Conservation (phyloP, 2,329 filamentous ascomycete species). For the Dothistroma septosporum region DNA sequence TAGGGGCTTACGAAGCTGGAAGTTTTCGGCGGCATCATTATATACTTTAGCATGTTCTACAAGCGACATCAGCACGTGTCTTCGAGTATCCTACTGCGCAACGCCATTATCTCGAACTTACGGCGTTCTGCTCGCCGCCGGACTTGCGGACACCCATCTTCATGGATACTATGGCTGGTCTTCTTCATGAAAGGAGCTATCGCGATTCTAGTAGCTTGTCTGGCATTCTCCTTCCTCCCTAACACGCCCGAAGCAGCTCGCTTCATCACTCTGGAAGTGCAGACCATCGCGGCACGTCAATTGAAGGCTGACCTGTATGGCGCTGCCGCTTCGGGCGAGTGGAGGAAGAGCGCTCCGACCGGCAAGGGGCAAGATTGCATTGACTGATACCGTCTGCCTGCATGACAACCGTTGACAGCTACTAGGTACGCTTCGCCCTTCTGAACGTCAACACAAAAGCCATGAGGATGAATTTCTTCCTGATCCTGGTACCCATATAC, state of each 20-base stretch:
- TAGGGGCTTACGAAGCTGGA: conserved; percentile 43
- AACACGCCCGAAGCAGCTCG: conserved; percentile 49
- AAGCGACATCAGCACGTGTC: conserved; percentile 39
- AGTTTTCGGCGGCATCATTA: conserved; percentile 40
- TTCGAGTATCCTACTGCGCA: conserved; percentile 36
- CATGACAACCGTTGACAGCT: conserved; percentile 14
- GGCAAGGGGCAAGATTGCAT: conserved; percentile 30
- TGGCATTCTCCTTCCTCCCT: conserved; percentile 54
- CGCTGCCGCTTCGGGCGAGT: conserved; percentile 24
- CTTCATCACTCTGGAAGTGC: conserved; percentile 35
- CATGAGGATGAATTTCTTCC: conserved; percentile 34
- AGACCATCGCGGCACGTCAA: conserved; percentile 27
- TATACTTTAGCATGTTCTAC: conserved; percentile 44
- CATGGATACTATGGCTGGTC: conserved; percentile 39
- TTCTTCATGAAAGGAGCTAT: conserved; percentile 48
- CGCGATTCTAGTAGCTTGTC: conserved; percentile 50
- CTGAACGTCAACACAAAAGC: conserved; percentile 35
- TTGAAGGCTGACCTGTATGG: conserved; percentile 34
- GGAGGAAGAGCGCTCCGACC: conserved; percentile 35
- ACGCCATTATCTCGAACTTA: conserved; percentile 40
- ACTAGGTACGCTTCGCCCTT: conserved; percentile 31
- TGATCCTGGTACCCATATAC: conserved; percentile 38
- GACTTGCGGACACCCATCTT: conserved; percentile 39
- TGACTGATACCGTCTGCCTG: neutral
- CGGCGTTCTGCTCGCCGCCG: conserved; percentile 42